Evolutionary conservation across 306 rosid species (phyloP).

Genomic region (Oxytropis ochrocephala): DNA sequence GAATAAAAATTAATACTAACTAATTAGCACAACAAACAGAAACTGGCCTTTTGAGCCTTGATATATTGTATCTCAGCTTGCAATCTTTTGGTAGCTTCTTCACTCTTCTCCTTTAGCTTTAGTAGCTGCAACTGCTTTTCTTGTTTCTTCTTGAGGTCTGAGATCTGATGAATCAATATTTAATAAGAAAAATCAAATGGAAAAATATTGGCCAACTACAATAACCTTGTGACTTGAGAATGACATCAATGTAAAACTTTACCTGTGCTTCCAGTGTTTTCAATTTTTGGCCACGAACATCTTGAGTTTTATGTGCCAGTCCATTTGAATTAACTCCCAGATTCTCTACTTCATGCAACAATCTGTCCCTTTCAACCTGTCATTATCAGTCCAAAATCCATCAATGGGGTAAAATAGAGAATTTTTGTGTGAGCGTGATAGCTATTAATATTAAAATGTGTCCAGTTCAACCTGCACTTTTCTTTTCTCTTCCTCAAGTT

Average conservation of each 20-base stretch:
- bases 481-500: slow-evolving; percentile 81
- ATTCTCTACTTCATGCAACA: slow-evolving; percentile 64
- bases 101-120: slow-evolving; percentile 76
- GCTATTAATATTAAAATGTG: slow-evolving; percentile 15
- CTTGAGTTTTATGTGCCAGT: slow-evolving; percentile 45
- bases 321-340: slow-evolving; percentile 54
- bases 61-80: slow-evolving; percentile 77
- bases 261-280: slow-evolving; percentile 70
- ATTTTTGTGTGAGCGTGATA: neutral
- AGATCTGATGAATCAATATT: slow-evolving; percentile 45
- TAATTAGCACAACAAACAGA: slow-evolving; percentile 14
- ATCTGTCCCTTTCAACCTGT: slow-evolving; percentile 69
- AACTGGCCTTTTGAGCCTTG: slow-evolving; percentile 65
- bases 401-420: slow-evolving; percentile 13
- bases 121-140: slow-evolving; percentile 71
- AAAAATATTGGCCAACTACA: neutral
- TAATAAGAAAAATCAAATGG: neutral
- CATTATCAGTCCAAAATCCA: slow-evolving; percentile 26
- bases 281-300: slow-evolving; percentile 51
- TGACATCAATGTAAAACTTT: slow-evolving; percentile 2
- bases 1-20: neutral
- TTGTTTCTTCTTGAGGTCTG: slow-evolving; percentile 70
- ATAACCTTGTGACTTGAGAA: slow-evolving; percentile 13
- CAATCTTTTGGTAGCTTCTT: slow-evolving; percentile 68
- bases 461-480: slow-evolving; percentile 48